phyloP scores from a whole-genome alignment of 2,329 filamentous ascomycete species.

The Sarocladiaceae sp. region DNA sequence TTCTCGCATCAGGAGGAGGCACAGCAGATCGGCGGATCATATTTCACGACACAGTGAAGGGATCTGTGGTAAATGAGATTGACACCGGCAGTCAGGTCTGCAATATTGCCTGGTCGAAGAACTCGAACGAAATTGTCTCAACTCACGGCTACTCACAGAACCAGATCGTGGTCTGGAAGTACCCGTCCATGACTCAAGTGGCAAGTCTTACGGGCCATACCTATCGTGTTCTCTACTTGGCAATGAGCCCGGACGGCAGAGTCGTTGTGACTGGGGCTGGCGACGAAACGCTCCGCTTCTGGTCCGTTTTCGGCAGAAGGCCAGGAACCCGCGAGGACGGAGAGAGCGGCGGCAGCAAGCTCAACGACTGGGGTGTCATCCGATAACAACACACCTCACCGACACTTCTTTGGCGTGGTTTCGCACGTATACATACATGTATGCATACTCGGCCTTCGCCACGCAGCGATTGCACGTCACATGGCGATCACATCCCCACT shows the following conservation, averaged over 20 bases:
- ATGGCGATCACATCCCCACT: no score
- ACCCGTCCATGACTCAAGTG: conserved; percentile 96
- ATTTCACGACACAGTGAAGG: conserved; percentile 94
- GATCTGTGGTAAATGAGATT: conserved; percentile 75
- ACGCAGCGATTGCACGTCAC: no score
- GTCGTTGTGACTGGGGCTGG: conserved; percentile 94
- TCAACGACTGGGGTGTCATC: conserved; percentile 82
- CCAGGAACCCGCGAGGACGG: conserved; percentile 68
- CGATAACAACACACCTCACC: conserved; percentile 37
- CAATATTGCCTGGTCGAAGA: conserved; percentile 95
- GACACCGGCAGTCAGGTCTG: conserved; percentile 99
- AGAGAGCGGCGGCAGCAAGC: conserved; percentile 52
- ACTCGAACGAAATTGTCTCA: conserved; percentile 94
- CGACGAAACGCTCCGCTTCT: conserved; percentile 93
- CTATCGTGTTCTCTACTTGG: conserved; percentile 90
- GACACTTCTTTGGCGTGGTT: not conserved
- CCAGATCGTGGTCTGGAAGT: conserved; percentile 99
- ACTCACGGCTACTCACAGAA: conserved; percentile 98
- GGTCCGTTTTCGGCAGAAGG: conserved; percentile 89
- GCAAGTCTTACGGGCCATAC: conserved; percentile 94
- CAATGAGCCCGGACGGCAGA: conserved; percentile 94
- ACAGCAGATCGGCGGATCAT: conserved; percentile 96
- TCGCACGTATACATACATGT: not conserved
- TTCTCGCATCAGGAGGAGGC: conserved; percentile 92
- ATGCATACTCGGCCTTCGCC: no score